These are phyloP conservation scores for Saccharomycopsis sp. DNA, from an alignment of 805 yeast genomes.

Conservation along the genomic window DNA sequence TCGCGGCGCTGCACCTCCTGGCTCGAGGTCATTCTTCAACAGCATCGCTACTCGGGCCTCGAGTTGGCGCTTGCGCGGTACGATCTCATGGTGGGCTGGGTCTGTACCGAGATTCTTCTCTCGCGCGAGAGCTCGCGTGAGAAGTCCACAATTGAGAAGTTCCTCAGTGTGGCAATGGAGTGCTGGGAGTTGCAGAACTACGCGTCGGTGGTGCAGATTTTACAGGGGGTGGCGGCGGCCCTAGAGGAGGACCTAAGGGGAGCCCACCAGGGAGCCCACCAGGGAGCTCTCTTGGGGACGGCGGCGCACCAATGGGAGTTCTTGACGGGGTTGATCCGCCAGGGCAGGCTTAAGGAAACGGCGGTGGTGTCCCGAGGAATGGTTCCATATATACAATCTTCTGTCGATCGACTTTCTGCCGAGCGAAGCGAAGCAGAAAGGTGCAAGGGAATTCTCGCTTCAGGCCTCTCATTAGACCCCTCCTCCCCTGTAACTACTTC, in stretches of 20 bases:
- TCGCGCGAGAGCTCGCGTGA: conserved; percentile 54
- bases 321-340: background rate
- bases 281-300: no score
- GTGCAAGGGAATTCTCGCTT: no score
- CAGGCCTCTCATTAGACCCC: no score
- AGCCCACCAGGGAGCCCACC: no score
- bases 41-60: conserved; percentile 53
- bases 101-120: conserved; percentile 74
- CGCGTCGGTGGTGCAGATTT: conserved; percentile 80
- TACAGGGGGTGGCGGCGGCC: conserved; percentile 65
- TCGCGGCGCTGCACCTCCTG: conserved; percentile 69
- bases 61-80: conserved; percentile 78
- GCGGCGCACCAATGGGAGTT: background rate
- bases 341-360: background rate
- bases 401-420: no score
- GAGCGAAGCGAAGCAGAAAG: no score
- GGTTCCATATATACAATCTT: background rate
- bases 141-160: conserved; percentile 66
- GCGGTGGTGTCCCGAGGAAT: background rate
- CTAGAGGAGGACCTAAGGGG: background rate
- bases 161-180: conserved; percentile 76
- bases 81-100: conserved; percentile 86
- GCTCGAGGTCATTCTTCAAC: conserved; percentile 61
- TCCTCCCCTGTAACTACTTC: no score
- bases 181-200: conserved; percentile 69